phyloP scores from a whole-genome alignment of 805 yeast species.

The Scheffersomyces lignosus region DNA sequence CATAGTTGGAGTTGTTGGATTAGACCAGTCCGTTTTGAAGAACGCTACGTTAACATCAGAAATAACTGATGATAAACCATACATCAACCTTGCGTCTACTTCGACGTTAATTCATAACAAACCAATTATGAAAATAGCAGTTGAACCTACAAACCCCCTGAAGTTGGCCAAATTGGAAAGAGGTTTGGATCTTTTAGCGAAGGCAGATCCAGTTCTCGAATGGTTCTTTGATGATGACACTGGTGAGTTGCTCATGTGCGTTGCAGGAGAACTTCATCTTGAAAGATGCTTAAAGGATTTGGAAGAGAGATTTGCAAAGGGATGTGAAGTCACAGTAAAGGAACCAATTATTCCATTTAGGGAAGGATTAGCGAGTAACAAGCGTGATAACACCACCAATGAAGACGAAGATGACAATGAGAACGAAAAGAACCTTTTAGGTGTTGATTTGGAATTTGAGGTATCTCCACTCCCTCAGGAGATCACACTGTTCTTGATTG shows the following conservation, averaged over 20 bases:
- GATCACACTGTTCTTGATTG: constrained; percentile 49
- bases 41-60: constrained; percentile 76
- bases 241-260: constrained; percentile 91
- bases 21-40: constrained; percentile 78
- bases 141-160: constrained; percentile 90
- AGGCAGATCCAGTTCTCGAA: constrained; percentile 94
- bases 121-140: constrained; percentile 91
- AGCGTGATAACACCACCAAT: constrained; percentile 38
- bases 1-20: constrained; percentile 90
- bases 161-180: constrained; percentile 71
- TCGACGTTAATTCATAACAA: constrained; percentile 56
- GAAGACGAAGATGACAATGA: constrained; percentile 12
- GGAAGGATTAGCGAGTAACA: constrained; percentile 72
- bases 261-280: constrained; percentile 95
- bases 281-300: constrained; percentile 93
- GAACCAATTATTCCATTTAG: constrained; percentile 94
- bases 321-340: constrained; percentile 80
- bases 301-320: constrained; percentile 82
- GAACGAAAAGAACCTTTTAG: constrained; percentile 42
- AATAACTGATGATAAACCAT: constrained; percentile 68
- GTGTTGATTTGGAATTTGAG: constrained; percentile 51
- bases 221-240: constrained; percentile 76
- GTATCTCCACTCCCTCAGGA: constrained; percentile 57
- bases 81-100: constrained; percentile 58
- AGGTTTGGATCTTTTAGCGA: constrained; percentile 76